Percentiles rank a stretch among this genome's conserved stretches.
Evolutionary conservation across 2,329 filamentous ascomycete genomes (phyloP).

Genomic region (Phialocephala subalpina): DNA sequence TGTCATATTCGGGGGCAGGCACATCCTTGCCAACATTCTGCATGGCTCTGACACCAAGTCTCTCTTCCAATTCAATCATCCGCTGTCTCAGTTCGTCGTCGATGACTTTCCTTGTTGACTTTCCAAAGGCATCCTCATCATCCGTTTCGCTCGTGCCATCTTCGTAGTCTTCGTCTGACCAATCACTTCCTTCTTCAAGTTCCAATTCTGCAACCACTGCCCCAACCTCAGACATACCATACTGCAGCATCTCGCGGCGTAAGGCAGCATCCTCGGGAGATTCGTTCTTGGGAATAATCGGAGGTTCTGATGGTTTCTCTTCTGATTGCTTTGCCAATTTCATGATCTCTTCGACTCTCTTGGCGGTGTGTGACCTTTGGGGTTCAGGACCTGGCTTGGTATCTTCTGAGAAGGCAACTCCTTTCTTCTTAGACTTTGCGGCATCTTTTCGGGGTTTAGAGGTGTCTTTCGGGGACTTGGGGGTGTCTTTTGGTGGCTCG

Average conservation of each 20-base stretch:
- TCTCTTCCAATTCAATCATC: conserved; percentile 87
- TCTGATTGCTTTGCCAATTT: conserved; percentile 63
- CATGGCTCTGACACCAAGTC: conserved; percentile 65
- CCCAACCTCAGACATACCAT: conserved; percentile 87
- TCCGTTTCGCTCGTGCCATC: conserved; percentile 61
- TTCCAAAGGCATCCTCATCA: conserved; percentile 76
- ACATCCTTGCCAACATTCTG: conserved; percentile 63
- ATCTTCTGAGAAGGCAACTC: conserved; percentile 69
- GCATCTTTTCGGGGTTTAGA: conserved; percentile 2
- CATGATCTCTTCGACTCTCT: conserved; percentile 63
- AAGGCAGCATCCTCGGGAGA: conserved; percentile 80
- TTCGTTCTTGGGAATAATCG: conserved; percentile 77
- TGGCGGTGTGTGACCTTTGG: conserved; percentile 39
- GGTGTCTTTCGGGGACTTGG: background rate
- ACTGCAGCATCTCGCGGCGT: conserved; percentile 88
- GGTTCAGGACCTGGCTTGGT: conserved; percentile 55
- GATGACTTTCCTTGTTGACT: conserved; percentile 72
- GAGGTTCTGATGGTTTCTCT: conserved; percentile 44
- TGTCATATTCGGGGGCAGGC: conserved; percentile 39
- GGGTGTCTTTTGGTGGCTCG: background rate
- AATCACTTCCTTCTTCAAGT: conserved; percentile 73
- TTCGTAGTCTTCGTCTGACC: conserved; percentile 60
- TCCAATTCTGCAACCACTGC: conserved; percentile 92
- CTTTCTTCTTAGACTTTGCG: conserved; percentile 55
- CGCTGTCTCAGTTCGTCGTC: conserved; percentile 76